Conservation (phyloP, 768 basidiomycete genomes). For the Leccinellum albellum region DNA sequence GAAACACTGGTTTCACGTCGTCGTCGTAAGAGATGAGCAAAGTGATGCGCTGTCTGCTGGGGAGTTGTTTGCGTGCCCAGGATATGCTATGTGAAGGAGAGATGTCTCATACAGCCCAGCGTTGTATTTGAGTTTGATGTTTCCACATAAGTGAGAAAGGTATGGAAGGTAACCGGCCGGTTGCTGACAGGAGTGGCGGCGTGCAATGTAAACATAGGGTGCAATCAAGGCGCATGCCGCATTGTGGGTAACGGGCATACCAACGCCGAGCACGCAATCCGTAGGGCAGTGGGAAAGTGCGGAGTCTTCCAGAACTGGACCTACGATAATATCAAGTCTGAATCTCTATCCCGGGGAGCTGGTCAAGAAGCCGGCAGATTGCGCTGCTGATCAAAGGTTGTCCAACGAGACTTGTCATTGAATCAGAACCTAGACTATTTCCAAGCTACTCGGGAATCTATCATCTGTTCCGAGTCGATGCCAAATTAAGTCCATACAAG, state of each 20-base stretch:
- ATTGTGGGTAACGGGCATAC: neutral
- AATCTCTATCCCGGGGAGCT: neutral
- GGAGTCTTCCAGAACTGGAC: neutral
- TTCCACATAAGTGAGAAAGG: neutral
- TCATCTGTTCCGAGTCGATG: neutral
- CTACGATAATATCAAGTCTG: neutral
- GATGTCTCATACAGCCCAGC: neutral
- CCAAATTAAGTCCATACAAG: neutral
- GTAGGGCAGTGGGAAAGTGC: neutral
- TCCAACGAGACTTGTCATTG: neutral
- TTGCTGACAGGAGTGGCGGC: neutral
- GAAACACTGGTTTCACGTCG: slow-evolving; percentile 5
- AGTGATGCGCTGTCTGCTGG: neutral
- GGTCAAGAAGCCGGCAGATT: neutral
- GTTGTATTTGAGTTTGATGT: neutral
- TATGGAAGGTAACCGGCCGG: neutral
- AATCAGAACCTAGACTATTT: neutral
- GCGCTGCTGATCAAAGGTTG: neutral
- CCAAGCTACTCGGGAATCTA: neutral
- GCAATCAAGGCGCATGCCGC: neutral
- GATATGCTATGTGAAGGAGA: neutral
- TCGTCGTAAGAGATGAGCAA: neutral
- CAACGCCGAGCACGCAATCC: neutral
- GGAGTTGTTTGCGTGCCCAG: neutral
- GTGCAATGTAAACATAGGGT: neutral